Evolutionary conservation across 768 basidiomycete genomes (phyloP), one percentile per base, ranked within the genome.

Genomic region (Lactarius indigo): DNA sequence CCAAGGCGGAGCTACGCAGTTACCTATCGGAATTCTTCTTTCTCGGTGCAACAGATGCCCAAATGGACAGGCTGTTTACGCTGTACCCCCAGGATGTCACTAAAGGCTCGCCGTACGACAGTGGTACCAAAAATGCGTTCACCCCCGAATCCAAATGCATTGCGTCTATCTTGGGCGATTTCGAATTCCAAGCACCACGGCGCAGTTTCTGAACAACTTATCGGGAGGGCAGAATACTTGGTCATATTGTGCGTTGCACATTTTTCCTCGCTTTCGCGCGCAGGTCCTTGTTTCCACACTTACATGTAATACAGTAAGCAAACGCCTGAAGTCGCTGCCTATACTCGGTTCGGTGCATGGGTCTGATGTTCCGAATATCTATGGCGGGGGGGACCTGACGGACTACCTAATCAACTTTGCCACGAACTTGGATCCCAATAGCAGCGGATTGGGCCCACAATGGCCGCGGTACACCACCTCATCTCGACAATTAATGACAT

Each of bases 91-190:
- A 57, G 9, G 63, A 72, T 39, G 39, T 59, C 60, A 39, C 70
- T 18, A 33, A 72, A 61, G 75, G 75, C 0, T 76, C 74, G 10
- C 75, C 75, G 1, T 76, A 70, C 54, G 69, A 70, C 20, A 74
- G 76, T 7, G 75, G 74, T 31, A 7, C n/a, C 7, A 30, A 56
- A n/a, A 44, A 68, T 50, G 41, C 60, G 18, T 6, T 47, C 41
- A 79, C 78, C 2, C 79, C 79, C 5, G 63, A 82, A 68, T 81
- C 72, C 71, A 81, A 81, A 65, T 76, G 81, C 5, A 63, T 80
- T 9, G 76, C 79, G 1, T 78, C 79, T 0, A 64, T 79, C 15
- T 74, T 74, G 52, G 80, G 81, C 1, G 80, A 82, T 64, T 54
- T 72, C 8, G 60, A 64, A 10, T 80, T 79, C 68, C 74, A 79